Evolutionary conservation across 2,329 filamentous ascomycete species (phyloP).

Genomic region (Beauveria sp.): DNA sequence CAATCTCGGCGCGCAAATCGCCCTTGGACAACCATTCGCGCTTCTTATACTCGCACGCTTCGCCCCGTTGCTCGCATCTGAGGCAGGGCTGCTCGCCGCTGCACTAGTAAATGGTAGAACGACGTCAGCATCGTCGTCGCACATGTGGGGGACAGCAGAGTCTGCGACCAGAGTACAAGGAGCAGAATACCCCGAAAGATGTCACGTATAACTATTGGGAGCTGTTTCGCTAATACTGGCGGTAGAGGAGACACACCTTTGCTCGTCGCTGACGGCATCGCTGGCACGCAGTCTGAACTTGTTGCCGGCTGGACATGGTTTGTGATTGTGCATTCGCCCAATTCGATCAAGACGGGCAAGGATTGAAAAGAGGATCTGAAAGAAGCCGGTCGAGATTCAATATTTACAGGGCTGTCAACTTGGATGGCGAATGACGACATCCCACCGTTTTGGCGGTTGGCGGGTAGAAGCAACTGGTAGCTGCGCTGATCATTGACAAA

Average conservation of each 20-base stretch:
- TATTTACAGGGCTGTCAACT: no score
- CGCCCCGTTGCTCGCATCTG: not conserved
- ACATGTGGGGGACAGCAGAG: not conserved
- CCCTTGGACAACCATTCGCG: conserved; percentile 11
- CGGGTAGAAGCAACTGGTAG: not conserved
- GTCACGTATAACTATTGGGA: not conserved
- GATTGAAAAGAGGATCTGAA: not conserved
- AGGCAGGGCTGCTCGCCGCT: conserved; percentile 10
- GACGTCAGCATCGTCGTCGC: not conserved
- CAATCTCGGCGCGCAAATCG: conserved; percentile 18
- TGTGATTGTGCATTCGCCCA: not conserved
- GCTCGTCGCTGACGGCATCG: conserved; percentile 13
- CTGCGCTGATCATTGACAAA: not conserved
- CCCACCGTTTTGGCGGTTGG: not conserved
- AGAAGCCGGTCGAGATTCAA: not conserved
- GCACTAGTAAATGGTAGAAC: not conserved
- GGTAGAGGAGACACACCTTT: conserved; percentile 7
- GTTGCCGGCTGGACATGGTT: not conserved
- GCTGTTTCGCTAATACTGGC: not conserved
- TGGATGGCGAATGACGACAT: not conserved
- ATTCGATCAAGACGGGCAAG: not conserved
- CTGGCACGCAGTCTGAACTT: conserved; percentile 9
- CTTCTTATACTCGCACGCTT: conserved; percentile 11
- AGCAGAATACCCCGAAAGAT: not conserved
- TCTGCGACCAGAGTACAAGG: not conserved